phyloP scores from a whole-genome alignment of 78 protist genomes.

The Salpingoeca rosetta region DNA sequence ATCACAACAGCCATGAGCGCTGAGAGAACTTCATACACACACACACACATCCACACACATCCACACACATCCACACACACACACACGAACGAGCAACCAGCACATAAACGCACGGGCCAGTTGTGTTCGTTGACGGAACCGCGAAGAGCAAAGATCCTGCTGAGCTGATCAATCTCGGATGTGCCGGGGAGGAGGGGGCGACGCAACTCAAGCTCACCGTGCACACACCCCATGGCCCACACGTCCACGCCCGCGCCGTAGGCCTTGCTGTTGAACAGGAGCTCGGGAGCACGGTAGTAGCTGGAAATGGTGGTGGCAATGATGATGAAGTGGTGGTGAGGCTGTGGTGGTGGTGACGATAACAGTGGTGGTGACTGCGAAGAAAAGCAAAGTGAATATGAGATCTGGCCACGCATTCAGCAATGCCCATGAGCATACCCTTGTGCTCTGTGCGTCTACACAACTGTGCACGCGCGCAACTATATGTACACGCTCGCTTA shows the following conservation, averaged over 20 bases:
- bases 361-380: too few relatives aligned
- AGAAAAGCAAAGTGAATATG: too few relatives aligned
- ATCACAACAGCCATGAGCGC: not conserved
- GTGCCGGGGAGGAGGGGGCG: slow-evolving; percentile 87
- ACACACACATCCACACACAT: not conserved
- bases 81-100: slow-evolving; percentile 19
- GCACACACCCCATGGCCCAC: slow-evolving; percentile 92
- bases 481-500: too few relatives aligned
- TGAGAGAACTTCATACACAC: not conserved
- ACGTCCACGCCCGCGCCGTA: slow-evolving; percentile 84
- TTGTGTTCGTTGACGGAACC: slow-evolving; percentile 61
- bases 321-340: too few relatives aligned
- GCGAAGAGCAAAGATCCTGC: slow-evolving; percentile 73
- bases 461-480: too few relatives aligned
- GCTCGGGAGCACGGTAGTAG: slow-evolving; percentile 89
- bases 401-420: too few relatives aligned
- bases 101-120: slow-evolving; percentile 63
- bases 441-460: too few relatives aligned
- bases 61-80: not conserved
- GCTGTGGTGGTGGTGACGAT: too few relatives aligned
- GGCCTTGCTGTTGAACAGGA: slow-evolving; percentile 72
- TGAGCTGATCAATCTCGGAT: slow-evolving; percentile 88
- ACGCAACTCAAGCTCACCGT: slow-evolving; percentile 86
- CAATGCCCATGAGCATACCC: too few relatives aligned
- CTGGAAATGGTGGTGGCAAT: not conserved